Evolutionary conservation across 2,329 filamentous ascomycete species (phyloP).

Genomic region (Clarireedia paspali): DNA sequence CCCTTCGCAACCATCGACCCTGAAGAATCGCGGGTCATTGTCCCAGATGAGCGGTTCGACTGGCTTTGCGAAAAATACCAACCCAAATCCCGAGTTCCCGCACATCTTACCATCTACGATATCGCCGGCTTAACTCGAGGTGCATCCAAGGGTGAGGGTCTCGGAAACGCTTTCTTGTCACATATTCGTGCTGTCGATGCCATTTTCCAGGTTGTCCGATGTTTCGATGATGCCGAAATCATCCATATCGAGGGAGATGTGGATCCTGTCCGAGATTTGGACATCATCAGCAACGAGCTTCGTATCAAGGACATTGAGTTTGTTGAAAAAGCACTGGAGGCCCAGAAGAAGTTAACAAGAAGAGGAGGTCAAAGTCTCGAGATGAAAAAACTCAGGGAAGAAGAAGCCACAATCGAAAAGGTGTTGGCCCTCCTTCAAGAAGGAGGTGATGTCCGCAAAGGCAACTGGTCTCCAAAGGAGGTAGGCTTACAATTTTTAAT

Average conservation of each 20-base stretch:
- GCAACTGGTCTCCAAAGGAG: constrained; percentile 87
- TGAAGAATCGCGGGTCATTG: constrained; percentile 94
- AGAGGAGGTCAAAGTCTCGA: constrained; percentile 92
- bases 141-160: constrained; percentile 92
- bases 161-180: constrained; percentile 96
- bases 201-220: constrained; percentile 94
- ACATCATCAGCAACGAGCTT: constrained; percentile 95
- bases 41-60: constrained; percentile 92
- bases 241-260: constrained; percentile 99
- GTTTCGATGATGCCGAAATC: constrained; percentile 98
- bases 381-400: constrained; percentile 95
- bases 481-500: constrained; percentile 48
- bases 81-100: constrained; percentile 93
- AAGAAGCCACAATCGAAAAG: constrained; percentile 89
- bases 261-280: constrained; percentile 85
- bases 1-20: constrained; percentile 98
- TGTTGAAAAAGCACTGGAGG: constrained; percentile 88
- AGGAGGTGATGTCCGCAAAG: constrained; percentile 90
- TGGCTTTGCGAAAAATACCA: constrained; percentile 96
- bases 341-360: constrained; percentile 86
- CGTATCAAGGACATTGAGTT: constrained; percentile 99
- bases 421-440: constrained; percentile 74
- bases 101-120: constrained; percentile 96
- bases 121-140: constrained; percentile 95
- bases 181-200: constrained; percentile 98